These are phyloP conservation scores for Firmiana major DNA, from an alignment of 345 rosid species.

Conservation along the genomic window DNA sequence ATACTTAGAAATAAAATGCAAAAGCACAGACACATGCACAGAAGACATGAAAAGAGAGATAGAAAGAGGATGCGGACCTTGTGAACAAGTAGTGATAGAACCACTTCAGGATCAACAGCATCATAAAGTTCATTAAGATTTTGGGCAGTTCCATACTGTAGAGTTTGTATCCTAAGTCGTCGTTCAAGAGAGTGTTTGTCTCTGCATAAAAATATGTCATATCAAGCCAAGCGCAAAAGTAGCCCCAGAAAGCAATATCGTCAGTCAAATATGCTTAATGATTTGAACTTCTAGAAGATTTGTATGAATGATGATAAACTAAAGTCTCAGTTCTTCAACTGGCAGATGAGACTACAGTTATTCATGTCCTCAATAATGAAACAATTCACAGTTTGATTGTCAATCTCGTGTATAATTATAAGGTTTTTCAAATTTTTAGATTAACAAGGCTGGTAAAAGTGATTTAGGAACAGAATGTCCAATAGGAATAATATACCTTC, in stretches of 20 bases:
- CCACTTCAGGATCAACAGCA: conserved; percentile 80
- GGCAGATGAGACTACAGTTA: not conserved
- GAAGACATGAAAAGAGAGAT: not conserved
- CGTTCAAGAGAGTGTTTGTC: conserved; percentile 68
- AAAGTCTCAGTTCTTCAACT: not conserved
- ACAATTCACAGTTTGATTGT: not conserved
- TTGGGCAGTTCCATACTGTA: conserved; percentile 71
- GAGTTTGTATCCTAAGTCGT: conserved; percentile 80
- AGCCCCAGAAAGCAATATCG: not conserved
- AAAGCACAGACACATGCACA: not conserved
- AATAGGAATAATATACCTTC: conserved; percentile 47
- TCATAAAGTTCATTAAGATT: conserved; percentile 78
- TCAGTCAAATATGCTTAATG: not conserved
- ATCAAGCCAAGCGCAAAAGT: conserved; percentile 17
- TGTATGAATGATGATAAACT: not conserved
- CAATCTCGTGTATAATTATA: not conserved
- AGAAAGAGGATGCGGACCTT: conserved; percentile 46
- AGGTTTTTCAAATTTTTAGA: not conserved
- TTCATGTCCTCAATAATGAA: conserved; percentile 4
- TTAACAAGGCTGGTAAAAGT: not conserved
- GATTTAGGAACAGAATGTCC: not conserved
- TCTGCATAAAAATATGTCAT: conserved; percentile 36
- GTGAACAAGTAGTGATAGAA: conserved; percentile 86
- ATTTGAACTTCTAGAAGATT: conserved; percentile 4
- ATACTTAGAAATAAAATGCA: not conserved